These are phyloP conservation scores for Simplicillium aogashimaense DNA, from an alignment of 2,329 filamentous ascomycete genomes.

Conservation along the genomic window DNA sequence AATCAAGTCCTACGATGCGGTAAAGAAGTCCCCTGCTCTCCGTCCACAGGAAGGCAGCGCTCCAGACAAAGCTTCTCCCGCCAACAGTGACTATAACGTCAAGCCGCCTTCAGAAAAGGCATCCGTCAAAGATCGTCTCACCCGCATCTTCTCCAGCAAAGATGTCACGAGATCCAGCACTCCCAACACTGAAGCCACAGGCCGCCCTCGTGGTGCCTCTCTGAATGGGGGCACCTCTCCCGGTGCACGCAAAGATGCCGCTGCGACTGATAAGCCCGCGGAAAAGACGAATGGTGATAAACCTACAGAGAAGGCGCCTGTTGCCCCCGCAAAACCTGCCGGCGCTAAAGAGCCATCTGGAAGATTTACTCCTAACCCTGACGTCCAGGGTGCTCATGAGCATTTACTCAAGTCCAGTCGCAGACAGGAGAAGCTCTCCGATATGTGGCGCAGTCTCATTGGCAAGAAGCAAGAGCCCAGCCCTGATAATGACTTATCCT, in stretches of 20 bases:
- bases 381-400: conserved; percentile 62
- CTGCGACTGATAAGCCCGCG: conserved; percentile 15
- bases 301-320: not conserved
- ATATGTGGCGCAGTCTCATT: conserved; percentile 81
- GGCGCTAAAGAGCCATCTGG: conserved; percentile 27
- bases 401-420: conserved; percentile 84
- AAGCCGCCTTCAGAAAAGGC: conserved; percentile 36
- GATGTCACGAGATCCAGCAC: conserved; percentile 30
- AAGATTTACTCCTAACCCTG: conserved; percentile 41
- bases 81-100: conserved; percentile 3
- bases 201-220: conserved; percentile 24
- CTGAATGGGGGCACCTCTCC: conserved; percentile 25
- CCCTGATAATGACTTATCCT: conserved; percentile 72
- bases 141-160: conserved; percentile 55
- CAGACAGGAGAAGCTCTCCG: conserved; percentile 87
- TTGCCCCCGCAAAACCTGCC: conserved; percentile 14
- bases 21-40: conserved; percentile 28
- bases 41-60: conserved; percentile 25
- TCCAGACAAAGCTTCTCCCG: conserved; percentile 5
- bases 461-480: conserved; percentile 71
- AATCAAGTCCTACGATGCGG: conserved; percentile 35
- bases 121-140: conserved; percentile 54
- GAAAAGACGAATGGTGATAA: conserved; percentile 18
- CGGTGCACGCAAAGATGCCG: conserved; percentile 32
- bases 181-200: conserved; percentile 19